Evolutionary conservation across 257 asterid genomes (phyloP).

Genomic region (Nicotiana sylvestris): DNA sequence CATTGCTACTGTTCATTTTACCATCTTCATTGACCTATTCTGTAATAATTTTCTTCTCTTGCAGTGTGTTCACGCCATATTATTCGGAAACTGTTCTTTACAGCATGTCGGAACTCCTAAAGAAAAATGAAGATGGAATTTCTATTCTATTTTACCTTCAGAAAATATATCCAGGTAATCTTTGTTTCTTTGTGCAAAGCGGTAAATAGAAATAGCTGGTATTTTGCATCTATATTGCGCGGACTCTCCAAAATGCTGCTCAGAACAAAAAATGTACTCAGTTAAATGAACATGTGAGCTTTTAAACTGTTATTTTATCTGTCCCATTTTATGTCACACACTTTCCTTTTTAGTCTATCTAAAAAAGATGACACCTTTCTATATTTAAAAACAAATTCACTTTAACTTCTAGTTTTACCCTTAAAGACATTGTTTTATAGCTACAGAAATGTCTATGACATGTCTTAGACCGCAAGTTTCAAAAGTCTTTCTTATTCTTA

Average conservation of each 20-base stretch:
- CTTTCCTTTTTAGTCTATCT: too few species aligned
- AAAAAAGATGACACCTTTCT: too few species aligned
- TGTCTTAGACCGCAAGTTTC: too few species aligned
- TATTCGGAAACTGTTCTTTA: conserved; percentile 95
- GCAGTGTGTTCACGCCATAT: conserved; percentile 98
- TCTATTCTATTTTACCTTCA: conserved; percentile 94
- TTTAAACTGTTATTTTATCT: background rate
- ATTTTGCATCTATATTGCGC: background rate
- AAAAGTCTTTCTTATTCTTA: too few species aligned
- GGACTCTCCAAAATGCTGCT: too few species aligned
- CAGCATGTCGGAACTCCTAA: conserved; percentile 90
- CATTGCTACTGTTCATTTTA: background rate
- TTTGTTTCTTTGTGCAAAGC: background rate
- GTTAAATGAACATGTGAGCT: background rate
- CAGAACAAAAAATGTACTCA: too few species aligned
- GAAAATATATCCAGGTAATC: conserved; percentile 90
- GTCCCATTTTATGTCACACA: too few species aligned
- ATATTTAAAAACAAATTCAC: too few species aligned
- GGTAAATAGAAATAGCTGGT: background rate
- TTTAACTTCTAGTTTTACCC: too few species aligned
- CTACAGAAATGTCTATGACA: too few species aligned
- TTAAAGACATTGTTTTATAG: too few species aligned
- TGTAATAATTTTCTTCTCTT: conserved; percentile 5
- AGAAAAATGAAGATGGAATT: conserved; percentile 97
- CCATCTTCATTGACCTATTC: background rate